Base-by-base conservation (phyloP, 176 grass and related monocot genomes). In the Pontederia crassipes region DNA sequence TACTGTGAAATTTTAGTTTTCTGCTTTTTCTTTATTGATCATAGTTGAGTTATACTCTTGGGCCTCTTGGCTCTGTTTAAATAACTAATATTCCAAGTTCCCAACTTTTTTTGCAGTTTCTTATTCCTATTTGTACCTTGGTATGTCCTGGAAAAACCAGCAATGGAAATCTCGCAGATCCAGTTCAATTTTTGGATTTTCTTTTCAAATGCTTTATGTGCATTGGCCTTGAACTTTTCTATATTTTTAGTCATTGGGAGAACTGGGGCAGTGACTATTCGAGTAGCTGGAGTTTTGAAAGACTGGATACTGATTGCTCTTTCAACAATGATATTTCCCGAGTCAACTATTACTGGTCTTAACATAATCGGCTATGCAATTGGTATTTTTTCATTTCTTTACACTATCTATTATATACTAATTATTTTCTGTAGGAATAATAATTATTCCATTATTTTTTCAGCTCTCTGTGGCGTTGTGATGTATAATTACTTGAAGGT, bases 401-500 rank as follows among this genome's bases (percentile, higher is more conserved):
- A 57, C 27, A 59, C 60, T 6, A 45, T 68, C 52, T 51, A 71
- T 17, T 16, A 17, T 52, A n/a, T 7, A 79, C 9, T 74, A 55
- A 5, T 71, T 76, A 58, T 46, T 26, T 54, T 40, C 59, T 35
- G 3, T 35, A 28, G 65, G 64, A 17, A 55, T 74, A n/a, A 62
- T 67, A 15, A 12, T 45, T 46, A 55, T 20, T 16, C 2, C 27
- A 59, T 70, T 47, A 69, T 76, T 24, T 12, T 76, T 66, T 79
- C 65, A 98, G 94, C 94, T 48, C 88, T 98, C 32, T 98, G 76
- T 64, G 94, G 94, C n/a, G 94, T 98, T 70, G 84, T 92, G 55
- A 72, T 98, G 79, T 98, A 98, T 76, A 98, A 98, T 69, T 98
- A 98, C 77, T 83, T 98, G 84, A 98, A 98, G 79, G 86, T 98